Evolutionary conservation across 108 stramenopile genomes (phyloP).

Genomic region (Mediolabrus comicus): DNA sequence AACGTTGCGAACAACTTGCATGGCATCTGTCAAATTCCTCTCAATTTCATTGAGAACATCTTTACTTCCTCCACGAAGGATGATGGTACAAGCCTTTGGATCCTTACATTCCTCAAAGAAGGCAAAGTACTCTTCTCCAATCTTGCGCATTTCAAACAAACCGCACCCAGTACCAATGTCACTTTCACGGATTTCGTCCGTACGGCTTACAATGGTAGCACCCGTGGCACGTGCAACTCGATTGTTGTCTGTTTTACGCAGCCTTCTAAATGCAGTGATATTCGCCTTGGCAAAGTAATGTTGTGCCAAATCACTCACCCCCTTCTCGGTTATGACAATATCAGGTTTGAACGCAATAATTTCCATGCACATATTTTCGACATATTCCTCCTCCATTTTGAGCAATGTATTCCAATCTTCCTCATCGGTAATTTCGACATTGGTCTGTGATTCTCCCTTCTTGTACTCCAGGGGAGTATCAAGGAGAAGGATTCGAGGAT

Average conservation of each 20-base stretch:
- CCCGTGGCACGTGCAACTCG: conserved; percentile 97
- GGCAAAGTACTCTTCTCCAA: conserved; percentile 98
- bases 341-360: conserved; percentile 98
- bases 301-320: conserved; percentile 99
- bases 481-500: conserved; percentile 96
- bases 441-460: conserved; percentile 99
- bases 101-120: conserved; percentile 97
- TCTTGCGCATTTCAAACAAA: conserved; percentile 98
- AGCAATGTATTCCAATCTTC: conserved; percentile 99
- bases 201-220: conserved; percentile 96
- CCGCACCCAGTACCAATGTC: conserved; percentile 99
- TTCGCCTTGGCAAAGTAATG: conserved; percentile 99
- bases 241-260: conserved; percentile 99
- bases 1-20: conserved; percentile 99
- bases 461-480: conserved; percentile 99
- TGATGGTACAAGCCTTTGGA: conserved; percentile 98
- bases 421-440: conserved; percentile 98
- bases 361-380: conserved; percentile 98
- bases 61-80: conserved; percentile 98
- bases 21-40: conserved; percentile 98
- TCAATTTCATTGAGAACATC: conserved; percentile 99
- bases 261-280: conserved; percentile 96
- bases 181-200: conserved; percentile 97
- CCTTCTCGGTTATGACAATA: conserved; percentile 99
- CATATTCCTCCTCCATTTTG: conserved; percentile 99